These are phyloP conservation scores for Stagonosporopsis chrysanthemi DNA, from an alignment of 2,329 filamentous ascomycete genomes.

Conservation along the genomic window DNA sequence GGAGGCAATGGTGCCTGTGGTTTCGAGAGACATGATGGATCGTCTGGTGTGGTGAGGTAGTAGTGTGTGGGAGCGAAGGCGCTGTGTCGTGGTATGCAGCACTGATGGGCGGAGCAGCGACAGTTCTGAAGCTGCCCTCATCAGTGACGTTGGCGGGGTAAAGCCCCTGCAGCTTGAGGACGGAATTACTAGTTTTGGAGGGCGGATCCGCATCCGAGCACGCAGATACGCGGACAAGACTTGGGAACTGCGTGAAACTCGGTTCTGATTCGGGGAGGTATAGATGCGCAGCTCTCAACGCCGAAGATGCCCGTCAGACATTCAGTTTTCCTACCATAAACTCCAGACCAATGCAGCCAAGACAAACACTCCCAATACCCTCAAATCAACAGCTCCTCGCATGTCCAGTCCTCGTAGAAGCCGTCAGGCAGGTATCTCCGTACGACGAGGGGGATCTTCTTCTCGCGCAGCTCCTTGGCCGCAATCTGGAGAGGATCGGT, in stretches of 20 bases:
- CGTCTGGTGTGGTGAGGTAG: conserved; percentile 24
- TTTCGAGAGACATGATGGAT: conserved; percentile 74
- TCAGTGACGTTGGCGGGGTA: conserved; percentile 41
- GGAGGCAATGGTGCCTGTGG: conserved; percentile 84
- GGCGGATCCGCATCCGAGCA: conserved; percentile 45
- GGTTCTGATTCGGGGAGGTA: conserved; percentile 46
- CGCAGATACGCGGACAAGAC: conserved; percentile 28
- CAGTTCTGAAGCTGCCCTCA: conserved; percentile 32
- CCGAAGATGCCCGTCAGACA: conserved; percentile 39
- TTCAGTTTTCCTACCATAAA: conserved; percentile 38
- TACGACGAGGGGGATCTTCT: conserved; percentile 97
- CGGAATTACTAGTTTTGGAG: conserved; percentile 14
- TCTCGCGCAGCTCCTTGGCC: conserved; percentile 95
- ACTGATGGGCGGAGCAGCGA: conserved; percentile 23
- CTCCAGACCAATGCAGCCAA: conserved; percentile 47
- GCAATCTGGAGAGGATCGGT: conserved; percentile 97
- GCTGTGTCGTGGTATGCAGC: conserved; percentile 6
- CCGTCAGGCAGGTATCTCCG: conserved; percentile 95
- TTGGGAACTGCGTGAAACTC: conserved; percentile 38
- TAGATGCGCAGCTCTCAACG: conserved; percentile 37
- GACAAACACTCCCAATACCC: conserved; percentile 15
- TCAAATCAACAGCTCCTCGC: conserved; percentile 80
- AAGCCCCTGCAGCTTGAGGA: conserved; percentile 15
- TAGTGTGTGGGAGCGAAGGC: conserved; percentile 16
- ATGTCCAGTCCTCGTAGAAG: conserved; percentile 99